Evolutionary conservation across 2,329 filamentous ascomycete species (phyloP).

Genomic region (Lachnellula occidentalis): DNA sequence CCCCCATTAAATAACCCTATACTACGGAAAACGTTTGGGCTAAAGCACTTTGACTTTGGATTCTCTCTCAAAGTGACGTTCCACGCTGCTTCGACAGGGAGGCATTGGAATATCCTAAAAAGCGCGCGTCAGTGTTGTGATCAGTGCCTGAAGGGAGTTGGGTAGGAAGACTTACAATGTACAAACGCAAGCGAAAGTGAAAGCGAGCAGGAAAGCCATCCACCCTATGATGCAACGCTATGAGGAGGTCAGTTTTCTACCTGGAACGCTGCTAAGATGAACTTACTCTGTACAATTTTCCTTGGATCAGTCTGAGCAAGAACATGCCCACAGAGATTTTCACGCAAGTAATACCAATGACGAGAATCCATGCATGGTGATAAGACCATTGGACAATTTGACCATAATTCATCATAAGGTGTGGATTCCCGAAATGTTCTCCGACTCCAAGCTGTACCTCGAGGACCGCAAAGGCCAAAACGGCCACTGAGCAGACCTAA

Average conservation of each 20-base stretch:
- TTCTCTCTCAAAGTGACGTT: conserved; percentile 26
- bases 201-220: conserved; percentile 36
- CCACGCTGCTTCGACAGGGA: conserved; percentile 42
- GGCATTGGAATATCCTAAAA: conserved; percentile 39
- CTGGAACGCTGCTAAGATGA: conserved; percentile 35
- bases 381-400: conserved; percentile 35
- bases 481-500: conserved; percentile 12
- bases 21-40: conserved; percentile 33
- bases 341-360: conserved; percentile 36
- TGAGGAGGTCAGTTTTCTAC: conserved; percentile 5
- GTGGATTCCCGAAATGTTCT: conserved; percentile 32
- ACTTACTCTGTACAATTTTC: conserved; percentile 35
- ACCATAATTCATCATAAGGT: conserved; percentile 24
- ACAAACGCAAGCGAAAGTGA: conserved; percentile 36
- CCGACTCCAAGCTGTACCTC: conserved; percentile 41
- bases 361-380: conserved; percentile 38
- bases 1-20: conserved; percentile 43
- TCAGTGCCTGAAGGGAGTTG: background rate
- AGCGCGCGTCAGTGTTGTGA: conserved; percentile 22
- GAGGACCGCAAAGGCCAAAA: conserved; percentile 35
- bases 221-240: conserved; percentile 14
- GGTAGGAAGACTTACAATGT: conserved; percentile 30
- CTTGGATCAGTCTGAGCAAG: conserved; percentile 27
- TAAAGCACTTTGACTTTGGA: conserved; percentile 38
- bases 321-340: conserved; percentile 19